Base-by-base conservation (phyloP, 805 yeast species). In the Wickerhamiella cacticola region DNA sequence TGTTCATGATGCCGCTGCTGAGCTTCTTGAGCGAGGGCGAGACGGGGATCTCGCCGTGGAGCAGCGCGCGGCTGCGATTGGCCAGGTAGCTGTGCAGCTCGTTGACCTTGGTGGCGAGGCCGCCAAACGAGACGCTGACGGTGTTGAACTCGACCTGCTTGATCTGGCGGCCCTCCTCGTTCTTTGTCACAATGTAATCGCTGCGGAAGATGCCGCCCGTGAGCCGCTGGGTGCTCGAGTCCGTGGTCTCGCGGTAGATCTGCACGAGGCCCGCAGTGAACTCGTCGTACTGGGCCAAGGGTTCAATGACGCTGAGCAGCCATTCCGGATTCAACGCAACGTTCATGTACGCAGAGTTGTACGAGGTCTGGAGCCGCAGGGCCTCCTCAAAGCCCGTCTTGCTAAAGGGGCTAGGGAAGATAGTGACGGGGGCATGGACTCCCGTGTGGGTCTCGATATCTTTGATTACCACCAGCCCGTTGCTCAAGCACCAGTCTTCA, bases 141-240 rank as follows among this genome's bases (percentile, higher is more conserved):
- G 98, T 88, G 65, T 92, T 92, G 68, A 89, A 89, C 63, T 92
- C 99, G 45, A 92, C 92, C 64, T 92, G 98, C 60, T 89, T 88
- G 58, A 89, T 81, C 45, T 66, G 65, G 19, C 65, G 62, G 35
- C 72, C 70, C 41, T 55, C 49, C 63, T 59, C 59, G 23, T 48
- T 56, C 23, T 62, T 59, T 54, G 80, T 79, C 29, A 78, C 67
- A 78, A 92, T 78, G 59, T 89, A 92, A 60, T 92, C 98, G 0
- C 94, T 81, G 62, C 98, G 75, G 63, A 87, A 88, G 8, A 92
- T 64, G 0, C 96, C 97, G 40, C 88, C 69, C 0, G 87, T 74
- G 31, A 84, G 68, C 1, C 78, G 75, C 51, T 64, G 68, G 40
- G 63, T 61, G 28, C 69, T 59, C 26, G 64, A 51, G 1, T 83